Conservation (phyloP, 2,329 filamentous ascomycete species). For the Calonectria montana region DNA sequence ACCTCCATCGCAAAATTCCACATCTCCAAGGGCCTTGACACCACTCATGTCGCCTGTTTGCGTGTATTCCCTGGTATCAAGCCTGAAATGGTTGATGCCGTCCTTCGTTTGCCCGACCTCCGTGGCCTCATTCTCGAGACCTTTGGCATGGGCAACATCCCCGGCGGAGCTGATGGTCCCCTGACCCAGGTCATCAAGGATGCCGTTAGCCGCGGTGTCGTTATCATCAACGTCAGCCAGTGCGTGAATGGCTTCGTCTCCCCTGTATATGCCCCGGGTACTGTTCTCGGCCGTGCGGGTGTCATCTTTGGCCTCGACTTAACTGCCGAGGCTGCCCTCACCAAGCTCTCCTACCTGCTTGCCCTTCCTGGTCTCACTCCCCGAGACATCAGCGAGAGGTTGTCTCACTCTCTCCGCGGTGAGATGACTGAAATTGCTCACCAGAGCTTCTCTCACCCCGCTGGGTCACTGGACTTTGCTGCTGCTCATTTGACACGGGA, state of each 20-base stretch:
- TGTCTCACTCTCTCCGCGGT: conserved; percentile 81
- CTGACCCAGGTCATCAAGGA: conserved; percentile 82
- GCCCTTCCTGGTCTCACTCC: conserved; percentile 73
- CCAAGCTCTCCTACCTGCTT: conserved; percentile 89
- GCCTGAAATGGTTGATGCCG: conserved; percentile 91
- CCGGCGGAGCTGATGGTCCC: conserved; percentile 81
- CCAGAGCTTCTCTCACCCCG: conserved; percentile 82
- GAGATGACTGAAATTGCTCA: conserved; percentile 83
- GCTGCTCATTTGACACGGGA: conserved; percentile 56
- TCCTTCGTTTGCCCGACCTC: conserved; percentile 80
- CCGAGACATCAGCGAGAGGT: conserved; percentile 74
- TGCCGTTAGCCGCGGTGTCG: conserved; percentile 82
- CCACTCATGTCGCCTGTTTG: conserved; percentile 88
- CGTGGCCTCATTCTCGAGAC: conserved; percentile 89
- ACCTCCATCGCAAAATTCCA: conserved; percentile 79
- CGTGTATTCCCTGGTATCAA: conserved; percentile 93
- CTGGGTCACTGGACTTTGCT: conserved; percentile 60
- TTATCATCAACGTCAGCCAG: conserved; percentile 92
- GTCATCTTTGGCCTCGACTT: conserved; percentile 91
- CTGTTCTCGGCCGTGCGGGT: conserved; percentile 82
- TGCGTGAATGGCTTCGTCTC: conserved; percentile 83
- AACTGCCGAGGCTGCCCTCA: conserved; percentile 90
- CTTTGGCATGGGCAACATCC: conserved; percentile 93
- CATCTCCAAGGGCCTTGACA: conserved; percentile 81
- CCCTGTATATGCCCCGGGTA: conserved; percentile 81